Base-by-base conservation (phyloP, 1,139 yeast species). In the Waltiozyma solani region DNA sequence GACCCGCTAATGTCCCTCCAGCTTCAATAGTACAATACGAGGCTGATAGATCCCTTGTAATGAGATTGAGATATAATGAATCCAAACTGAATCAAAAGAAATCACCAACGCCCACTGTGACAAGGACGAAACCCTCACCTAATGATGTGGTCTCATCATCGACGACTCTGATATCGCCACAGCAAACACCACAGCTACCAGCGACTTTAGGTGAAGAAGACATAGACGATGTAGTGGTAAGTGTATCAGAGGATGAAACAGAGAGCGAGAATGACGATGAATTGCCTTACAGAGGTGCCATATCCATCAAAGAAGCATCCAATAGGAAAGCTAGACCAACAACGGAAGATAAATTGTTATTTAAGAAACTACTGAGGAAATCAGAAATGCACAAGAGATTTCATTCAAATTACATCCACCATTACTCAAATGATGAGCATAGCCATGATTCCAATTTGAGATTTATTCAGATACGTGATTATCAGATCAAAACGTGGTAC, bases 401-500 rank as follows among this genome's bases (percentile, higher is more conserved):
- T 17, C 29, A 26, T 6, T 10, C 17, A 15, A 26, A 26, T n/a
- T 5, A 26, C 13, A 26, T 26, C 29, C 51, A 54, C 25, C 50
- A 49, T 11, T 44, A 46, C 17, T 36, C 37, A 26, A 50, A 46
- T 33, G 42, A 44, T 35, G 51, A 25, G 38, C 10, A 19, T n/a
- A 15, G 17, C 10, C 31, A 37, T 17, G 43, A 37, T 25, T 65
- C 69, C 32, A 64, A 67, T 40, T 64, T 73, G 31, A 64, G 64
- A 36, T 67, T 64, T 37, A 80, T 89, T 21, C 82, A 77, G 48
- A 77, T 89, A 47, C 73, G 87, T 29, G 72, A 72, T 38, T 75
- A 60, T 54, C 89, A 80, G 55, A 84, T 89, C 22, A 81, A 80
- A 44, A 85, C 96, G 0, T 86, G 97, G 96, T 87, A 85, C 57